Percentiles rank a stretch among this genome's conserved stretches.
phyloP scores from a whole-genome alignment of 768 basidiomycete species.

The Trametes meyenii region DNA sequence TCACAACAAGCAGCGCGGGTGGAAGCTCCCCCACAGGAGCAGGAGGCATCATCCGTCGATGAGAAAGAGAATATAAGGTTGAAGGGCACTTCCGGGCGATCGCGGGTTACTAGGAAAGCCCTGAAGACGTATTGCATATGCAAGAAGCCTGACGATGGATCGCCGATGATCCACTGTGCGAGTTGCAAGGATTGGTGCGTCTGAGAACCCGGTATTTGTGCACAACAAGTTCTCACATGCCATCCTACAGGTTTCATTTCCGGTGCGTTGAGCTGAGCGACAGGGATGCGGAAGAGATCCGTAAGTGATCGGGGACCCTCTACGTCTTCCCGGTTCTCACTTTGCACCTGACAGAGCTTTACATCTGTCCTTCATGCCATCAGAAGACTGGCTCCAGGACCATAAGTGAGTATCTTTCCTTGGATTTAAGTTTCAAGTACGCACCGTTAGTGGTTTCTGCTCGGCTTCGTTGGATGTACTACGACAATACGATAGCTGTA shows the following conservation, averaged over 20 bases:
- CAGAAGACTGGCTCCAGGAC: slow-evolving; percentile 63
- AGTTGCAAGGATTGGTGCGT: slow-evolving; percentile 73
- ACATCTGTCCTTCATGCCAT: slow-evolving; percentile 58
- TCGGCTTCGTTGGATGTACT: slow-evolving; percentile 32
- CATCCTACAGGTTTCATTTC: slow-evolving; percentile 73
- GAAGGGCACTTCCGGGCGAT: slow-evolving; percentile 19
- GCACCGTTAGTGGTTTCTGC: slow-evolving; percentile 12
- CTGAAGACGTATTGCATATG: slow-evolving; percentile 60
- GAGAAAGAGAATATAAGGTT: slow-evolving; percentile 28
- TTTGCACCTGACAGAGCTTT: slow-evolving; percentile 49
- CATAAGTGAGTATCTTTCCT: slow-evolving; percentile 70
- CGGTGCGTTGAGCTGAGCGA: slow-evolving; percentile 67
- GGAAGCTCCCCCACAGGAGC: not conserved
- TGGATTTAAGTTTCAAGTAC: not conserved
- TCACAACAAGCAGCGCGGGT: slow-evolving; percentile 1
- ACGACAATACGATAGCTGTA: slow-evolving; percentile 23
- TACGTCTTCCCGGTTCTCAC: not conserved
- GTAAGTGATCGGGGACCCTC: slow-evolving; percentile 48
- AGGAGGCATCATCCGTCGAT: not conserved
- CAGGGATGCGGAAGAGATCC: slow-evolving; percentile 73
- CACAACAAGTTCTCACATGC: not conserved
- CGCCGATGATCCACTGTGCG: slow-evolving; percentile 79
- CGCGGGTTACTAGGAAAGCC: slow-evolving; percentile 24
- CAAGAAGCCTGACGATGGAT: slow-evolving; percentile 69
- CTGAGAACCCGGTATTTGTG: not conserved